phyloP scores from a whole-genome alignment of 768 basidiomycete species.

The Pholiota conissans region DNA sequence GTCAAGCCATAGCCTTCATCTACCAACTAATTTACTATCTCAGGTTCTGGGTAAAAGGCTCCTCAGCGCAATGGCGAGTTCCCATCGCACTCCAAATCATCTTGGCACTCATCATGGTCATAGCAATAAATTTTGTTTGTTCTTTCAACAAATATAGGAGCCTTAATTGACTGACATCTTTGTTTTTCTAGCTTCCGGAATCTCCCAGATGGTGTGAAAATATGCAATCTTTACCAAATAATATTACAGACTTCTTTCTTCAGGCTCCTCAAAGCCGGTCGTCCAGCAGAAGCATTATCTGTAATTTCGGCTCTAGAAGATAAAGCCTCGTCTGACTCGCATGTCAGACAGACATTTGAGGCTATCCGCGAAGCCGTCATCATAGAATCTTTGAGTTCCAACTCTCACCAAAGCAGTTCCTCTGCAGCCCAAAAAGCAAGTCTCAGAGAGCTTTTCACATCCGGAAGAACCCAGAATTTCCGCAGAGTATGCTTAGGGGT shows the following conservation, averaged over 20 bases:
- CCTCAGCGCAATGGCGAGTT: constrained; percentile 61
- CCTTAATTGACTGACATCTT: background rate
- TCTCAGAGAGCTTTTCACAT: constrained; percentile 53
- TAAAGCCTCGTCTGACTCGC: constrained; percentile 43
- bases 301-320: constrained; percentile 65
- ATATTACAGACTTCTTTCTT: background rate
- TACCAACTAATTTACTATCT: background rate
- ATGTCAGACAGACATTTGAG: constrained; percentile 50
- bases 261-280: constrained; percentile 58
- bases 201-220: constrained; percentile 53
- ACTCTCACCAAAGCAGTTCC: background rate
- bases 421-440: constrained; percentile 26
- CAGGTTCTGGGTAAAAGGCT: constrained; percentile 51
- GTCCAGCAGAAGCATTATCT: constrained; percentile 54
- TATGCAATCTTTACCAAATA: background rate
- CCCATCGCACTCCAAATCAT: constrained; percentile 62
- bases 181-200: constrained; percentile 46
- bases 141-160: background rate
- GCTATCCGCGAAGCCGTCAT: constrained; percentile 55
- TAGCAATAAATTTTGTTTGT: constrained; percentile 49
- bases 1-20: background rate
- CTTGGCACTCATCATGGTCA: constrained; percentile 54
- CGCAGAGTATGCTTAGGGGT: constrained; percentile 55
- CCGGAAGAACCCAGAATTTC: constrained; percentile 62
- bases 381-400: constrained; percentile 32